Conservation (phyloP, 306 rosid species). For the Cicer judaicum region DNA sequence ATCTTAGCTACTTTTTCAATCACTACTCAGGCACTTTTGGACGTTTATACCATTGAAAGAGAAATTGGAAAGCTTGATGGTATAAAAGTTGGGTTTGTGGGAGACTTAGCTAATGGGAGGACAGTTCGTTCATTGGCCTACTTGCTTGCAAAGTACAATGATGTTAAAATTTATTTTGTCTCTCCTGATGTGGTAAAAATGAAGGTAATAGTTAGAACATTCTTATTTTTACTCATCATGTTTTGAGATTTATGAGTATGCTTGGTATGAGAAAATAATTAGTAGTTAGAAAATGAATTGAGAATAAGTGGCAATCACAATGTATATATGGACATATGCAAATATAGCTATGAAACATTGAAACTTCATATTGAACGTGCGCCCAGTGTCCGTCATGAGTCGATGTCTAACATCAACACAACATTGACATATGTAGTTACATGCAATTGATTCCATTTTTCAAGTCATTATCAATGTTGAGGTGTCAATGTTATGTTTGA, state of each 20-base stretch:
- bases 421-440: too few species aligned
- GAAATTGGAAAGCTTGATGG: slow-evolving; percentile 82
- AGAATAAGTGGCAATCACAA: slow-evolving; percentile 15
- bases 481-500: too few species aligned
- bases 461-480: too few species aligned
- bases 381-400: too few species aligned
- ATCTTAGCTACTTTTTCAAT: slow-evolving; percentile 27
- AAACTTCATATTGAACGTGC: too few species aligned
- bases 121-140: slow-evolving; percentile 89
- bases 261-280: neutral
- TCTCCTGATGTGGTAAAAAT: slow-evolving; percentile 82
- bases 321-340: neutral
- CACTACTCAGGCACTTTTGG: slow-evolving; percentile 75
- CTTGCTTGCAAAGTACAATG: slow-evolving; percentile 76
- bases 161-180: slow-evolving; percentile 77
- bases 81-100: slow-evolving; percentile 80
- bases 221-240: slow-evolving; percentile 15
- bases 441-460: too few species aligned
- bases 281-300: slow-evolving; percentile 19
- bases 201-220: slow-evolving; percentile 64
- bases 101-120: slow-evolving; percentile 93
- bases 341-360: neutral
- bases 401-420: too few species aligned
- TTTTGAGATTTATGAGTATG: slow-evolving; percentile 7
- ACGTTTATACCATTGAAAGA: slow-evolving; percentile 80